phyloP scores from a whole-genome alignment of 2,329 filamentous ascomycete genomes.

The Tolypocladium nubicola region DNA sequence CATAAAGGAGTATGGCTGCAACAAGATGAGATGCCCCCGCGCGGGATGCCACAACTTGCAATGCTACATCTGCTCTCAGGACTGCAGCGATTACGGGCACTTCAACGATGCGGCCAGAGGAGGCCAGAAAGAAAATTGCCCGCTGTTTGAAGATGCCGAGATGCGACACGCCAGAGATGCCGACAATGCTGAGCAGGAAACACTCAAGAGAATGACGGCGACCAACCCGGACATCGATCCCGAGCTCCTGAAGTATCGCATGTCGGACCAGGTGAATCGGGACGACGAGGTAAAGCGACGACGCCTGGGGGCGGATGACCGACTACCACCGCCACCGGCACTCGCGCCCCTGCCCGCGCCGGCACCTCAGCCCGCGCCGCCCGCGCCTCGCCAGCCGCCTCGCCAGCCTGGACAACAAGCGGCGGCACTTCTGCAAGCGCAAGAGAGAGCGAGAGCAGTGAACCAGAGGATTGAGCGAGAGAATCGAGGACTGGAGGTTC shows the following conservation, averaged over 20 bases:
- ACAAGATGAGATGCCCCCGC: slow-evolving; percentile 69
- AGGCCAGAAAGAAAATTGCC: slow-evolving; percentile 46
- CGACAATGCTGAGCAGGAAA: slow-evolving; percentile 46
- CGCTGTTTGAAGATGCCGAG: slow-evolving; percentile 54
- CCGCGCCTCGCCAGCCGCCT: too few species aligned
- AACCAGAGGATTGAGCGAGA: not conserved
- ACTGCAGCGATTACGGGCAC: slow-evolving; percentile 54
- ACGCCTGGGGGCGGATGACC: not conserved
- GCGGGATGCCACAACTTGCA: slow-evolving; percentile 38
- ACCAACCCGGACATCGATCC: slow-evolving; percentile 51
- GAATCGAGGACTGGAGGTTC: not conserved
- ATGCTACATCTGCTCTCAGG: slow-evolving; percentile 64
- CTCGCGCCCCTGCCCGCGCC: not conserved
- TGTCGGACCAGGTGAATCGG: slow-evolving; percentile 41
- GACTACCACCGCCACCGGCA: not conserved
- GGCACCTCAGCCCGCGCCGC: not conserved
- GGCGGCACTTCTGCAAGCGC: not conserved
- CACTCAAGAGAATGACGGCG: slow-evolving; percentile 41
- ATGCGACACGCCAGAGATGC: slow-evolving; percentile 54
- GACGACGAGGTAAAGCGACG: slow-evolving; percentile 22
- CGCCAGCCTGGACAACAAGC: not conserved
- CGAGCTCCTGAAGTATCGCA: slow-evolving; percentile 45
- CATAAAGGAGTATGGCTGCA: slow-evolving; percentile 70
- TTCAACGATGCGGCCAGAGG: slow-evolving; percentile 47
- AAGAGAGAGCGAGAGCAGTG: not conserved